These are phyloP conservation scores for Lactarius akahatsu DNA, from an alignment of 768 basidiomycete species.

Conservation along the genomic window DNA sequence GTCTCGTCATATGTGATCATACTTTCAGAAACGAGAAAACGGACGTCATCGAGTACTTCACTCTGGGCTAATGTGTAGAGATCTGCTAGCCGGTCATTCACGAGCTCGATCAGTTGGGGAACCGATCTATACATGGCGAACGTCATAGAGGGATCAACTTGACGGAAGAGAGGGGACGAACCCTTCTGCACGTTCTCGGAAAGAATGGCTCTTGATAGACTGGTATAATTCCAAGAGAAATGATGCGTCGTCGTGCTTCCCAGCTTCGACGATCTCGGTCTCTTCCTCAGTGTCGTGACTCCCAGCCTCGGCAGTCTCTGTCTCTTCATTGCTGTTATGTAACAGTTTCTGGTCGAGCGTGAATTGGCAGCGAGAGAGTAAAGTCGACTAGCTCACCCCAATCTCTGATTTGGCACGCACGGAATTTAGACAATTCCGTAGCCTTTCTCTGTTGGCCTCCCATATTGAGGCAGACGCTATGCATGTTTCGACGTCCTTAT, in stretches of 20 bases:
- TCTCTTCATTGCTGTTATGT: slow-evolving; percentile 6
- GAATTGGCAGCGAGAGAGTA: neutral
- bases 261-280: slow-evolving; percentile 12
- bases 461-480: slow-evolving; percentile 17
- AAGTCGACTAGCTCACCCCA: slow-evolving; percentile 2
- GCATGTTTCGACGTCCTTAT: slow-evolving; percentile 19
- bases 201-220: slow-evolving; percentile 20
- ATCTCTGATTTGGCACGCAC: slow-evolving; percentile 9
- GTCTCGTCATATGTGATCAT: slow-evolving; percentile 9
- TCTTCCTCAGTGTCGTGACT: slow-evolving; percentile 18
- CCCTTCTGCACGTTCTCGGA: slow-evolving; percentile 20
- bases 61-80: slow-evolving; percentile 22
- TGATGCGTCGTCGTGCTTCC: slow-evolving; percentile 24
- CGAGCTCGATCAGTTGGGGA: slow-evolving; percentile 17
- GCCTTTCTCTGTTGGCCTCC: slow-evolving; percentile 12
- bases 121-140: slow-evolving; percentile 15
- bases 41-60: slow-evolving; percentile 24
- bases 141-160: neutral
- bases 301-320: slow-evolving; percentile 15
- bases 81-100: slow-evolving; percentile 23
- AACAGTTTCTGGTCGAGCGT: slow-evolving; percentile 12
- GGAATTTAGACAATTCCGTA: neutral
- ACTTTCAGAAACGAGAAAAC: slow-evolving; percentile 2
- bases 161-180: neutral
- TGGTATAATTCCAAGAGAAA: slow-evolving; percentile 25